These are phyloP conservation scores for Coleophoma eucalyptorum DNA, from an alignment of 2,329 filamentous ascomycete species.

Conservation along the genomic window DNA sequence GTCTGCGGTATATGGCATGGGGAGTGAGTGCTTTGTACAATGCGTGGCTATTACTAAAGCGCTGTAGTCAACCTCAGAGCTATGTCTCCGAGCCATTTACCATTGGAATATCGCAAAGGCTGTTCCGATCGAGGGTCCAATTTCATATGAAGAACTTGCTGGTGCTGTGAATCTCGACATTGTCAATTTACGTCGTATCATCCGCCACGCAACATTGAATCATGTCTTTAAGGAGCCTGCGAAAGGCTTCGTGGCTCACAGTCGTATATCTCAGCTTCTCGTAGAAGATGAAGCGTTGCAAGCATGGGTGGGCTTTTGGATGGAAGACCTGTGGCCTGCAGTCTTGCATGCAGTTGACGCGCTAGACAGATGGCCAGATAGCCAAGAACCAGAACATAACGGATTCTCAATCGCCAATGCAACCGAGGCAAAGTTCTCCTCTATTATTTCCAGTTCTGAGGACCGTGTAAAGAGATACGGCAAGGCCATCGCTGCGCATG, in stretches of 20 bases:
- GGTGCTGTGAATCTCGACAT: slow-evolving; percentile 10
- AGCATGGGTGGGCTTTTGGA: slow-evolving; percentile 2
- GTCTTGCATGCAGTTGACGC: slow-evolving; percentile 2
- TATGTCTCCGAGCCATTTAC: slow-evolving; percentile 18
- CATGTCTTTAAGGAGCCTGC: slow-evolving; percentile 17
- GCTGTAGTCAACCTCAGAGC: too few species aligned
- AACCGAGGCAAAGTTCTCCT: not conserved
- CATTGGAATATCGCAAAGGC: slow-evolving; percentile 13
- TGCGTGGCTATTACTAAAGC: too few species aligned
- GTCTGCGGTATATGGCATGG: too few species aligned
- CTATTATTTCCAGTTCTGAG: slow-evolving; percentile 2
- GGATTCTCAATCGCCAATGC: slow-evolving; percentile 3
- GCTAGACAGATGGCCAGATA: slow-evolving; percentile 5
- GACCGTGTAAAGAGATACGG: slow-evolving; percentile 24
- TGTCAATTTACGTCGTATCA: slow-evolving; percentile 8
- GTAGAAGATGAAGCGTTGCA: slow-evolving; percentile 7
- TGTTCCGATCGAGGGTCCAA: slow-evolving; percentile 12
- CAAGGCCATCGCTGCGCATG: slow-evolving; percentile 32
- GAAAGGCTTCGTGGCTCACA: slow-evolving; percentile 15
- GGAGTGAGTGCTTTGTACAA: too few species aligned
- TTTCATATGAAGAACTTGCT: slow-evolving; percentile 17
- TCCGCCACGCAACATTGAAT: slow-evolving; percentile 18
- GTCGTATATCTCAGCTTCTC: slow-evolving; percentile 14
- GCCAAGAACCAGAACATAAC: slow-evolving; percentile 1
- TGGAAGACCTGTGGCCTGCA: slow-evolving; percentile 17